These are phyloP conservation scores for Xylaria nigripes DNA, from an alignment of 495 filamentous ascomycete species.

Conservation along the genomic window DNA sequence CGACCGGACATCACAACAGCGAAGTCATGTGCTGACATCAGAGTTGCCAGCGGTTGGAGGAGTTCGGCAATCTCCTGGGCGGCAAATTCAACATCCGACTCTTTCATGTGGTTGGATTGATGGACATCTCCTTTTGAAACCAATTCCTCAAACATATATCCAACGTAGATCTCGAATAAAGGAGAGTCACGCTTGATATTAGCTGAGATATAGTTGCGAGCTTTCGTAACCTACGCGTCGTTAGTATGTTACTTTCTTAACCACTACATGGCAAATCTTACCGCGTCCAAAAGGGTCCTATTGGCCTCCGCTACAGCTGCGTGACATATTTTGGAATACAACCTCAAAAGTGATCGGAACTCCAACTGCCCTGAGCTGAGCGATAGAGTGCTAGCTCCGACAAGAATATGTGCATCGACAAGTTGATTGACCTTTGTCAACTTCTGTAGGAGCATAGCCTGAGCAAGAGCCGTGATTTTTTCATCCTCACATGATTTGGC, in stretches of 20 bases:
- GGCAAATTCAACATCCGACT: slow-evolving; percentile 68
- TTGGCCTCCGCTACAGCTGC: slow-evolving; percentile 63
- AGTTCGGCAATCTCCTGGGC: slow-evolving; percentile 77
- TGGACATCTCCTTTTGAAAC: slow-evolving; percentile 79
- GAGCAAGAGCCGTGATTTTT: slow-evolving; percentile 88
- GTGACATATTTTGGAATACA: slow-evolving; percentile 64
- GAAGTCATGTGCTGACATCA: slow-evolving; percentile 53
- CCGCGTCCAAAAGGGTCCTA: slow-evolving; percentile 49
- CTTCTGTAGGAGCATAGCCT: slow-evolving; percentile 92
- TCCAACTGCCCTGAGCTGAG: slow-evolving; percentile 65
- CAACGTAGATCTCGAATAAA: slow-evolving; percentile 68
- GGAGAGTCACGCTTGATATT: slow-evolving; percentile 57
- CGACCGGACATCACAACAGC: slow-evolving; percentile 30
- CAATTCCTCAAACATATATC: slow-evolving; percentile 77
- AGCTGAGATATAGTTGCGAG: slow-evolving; percentile 68
- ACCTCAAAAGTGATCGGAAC: slow-evolving; percentile 74
- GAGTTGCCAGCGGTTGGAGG: slow-evolving; percentile 67
- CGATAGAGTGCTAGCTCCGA: slow-evolving; percentile 69
- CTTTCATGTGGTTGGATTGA: slow-evolving; percentile 49
- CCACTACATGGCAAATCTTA: slow-evolving; percentile 35
- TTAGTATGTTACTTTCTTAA: slow-evolving; percentile 12
- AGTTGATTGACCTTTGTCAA: slow-evolving; percentile 68
- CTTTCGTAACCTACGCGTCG: slow-evolving; percentile 51
- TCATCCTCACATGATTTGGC: slow-evolving; percentile 72
- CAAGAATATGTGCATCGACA: slow-evolving; percentile 76